Evolutionary conservation across 371 early-diverging fungal species (phyloP), one percentile per base, ranked within the genome.

Genomic region (Massospora cicadina): DNA sequence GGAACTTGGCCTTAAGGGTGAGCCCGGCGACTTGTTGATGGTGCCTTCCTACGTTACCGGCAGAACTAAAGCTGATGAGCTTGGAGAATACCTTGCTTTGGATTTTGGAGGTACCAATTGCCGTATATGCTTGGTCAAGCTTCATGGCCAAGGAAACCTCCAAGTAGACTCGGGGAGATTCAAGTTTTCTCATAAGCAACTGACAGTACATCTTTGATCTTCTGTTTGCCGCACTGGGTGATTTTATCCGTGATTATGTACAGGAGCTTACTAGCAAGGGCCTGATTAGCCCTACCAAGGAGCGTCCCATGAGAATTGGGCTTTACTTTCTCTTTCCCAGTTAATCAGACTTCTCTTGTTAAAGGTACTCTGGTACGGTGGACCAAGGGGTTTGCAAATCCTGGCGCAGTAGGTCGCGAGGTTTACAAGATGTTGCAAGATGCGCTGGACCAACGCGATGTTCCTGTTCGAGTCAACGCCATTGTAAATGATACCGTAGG

Each of bases 401-500:
- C 81, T 0, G 90, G 87, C 53, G 88, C 87, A 26, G 86, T 88
- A 2, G 90, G 87, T 65, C 82, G 86, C 65, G 94, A 98, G 71
- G 92, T 92, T 5, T 94, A 90, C 24, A 74, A 76, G 21, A 68
- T 91, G 33, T 73, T 95, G n/a, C 89, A 89, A 67, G 85, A 84
- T 23, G 89, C 96, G 10, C 77, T 96, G 66, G 71, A 81, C 63
- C 77, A 86, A 65, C 85, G 86, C 67, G 78, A 82, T 58, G 72
- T 84, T 17, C 86, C 75, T 53, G 79, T 95, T 55, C 75, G 82
- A 56, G 86, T 94, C 33, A 80, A 86, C 55, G 95, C 96, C 5
- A 75, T 96, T 29, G 86, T 98, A 64, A 98, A 98, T 72, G 97
- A 98, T 76, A 94, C 98, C 0, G 95, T 93, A 2, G 95, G 95